These are phyloP conservation scores for Claviceps spartinae DNA, from an alignment of 2,329 filamentous ascomycete species.

Conservation along the genomic window DNA sequence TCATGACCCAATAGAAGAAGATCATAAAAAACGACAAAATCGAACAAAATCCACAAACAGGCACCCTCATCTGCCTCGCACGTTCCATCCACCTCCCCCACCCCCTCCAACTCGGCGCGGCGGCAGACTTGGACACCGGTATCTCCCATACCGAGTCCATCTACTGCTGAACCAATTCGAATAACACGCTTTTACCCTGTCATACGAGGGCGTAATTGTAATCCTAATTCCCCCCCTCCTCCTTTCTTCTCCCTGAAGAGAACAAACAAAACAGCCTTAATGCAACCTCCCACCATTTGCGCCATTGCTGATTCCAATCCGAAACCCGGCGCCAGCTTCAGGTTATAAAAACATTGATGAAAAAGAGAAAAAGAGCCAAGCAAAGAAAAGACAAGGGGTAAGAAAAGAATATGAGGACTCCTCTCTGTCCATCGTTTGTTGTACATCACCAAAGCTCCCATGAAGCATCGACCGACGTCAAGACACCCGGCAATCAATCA, in stretches of 20 bases:
- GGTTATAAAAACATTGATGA: conserved; percentile 12
- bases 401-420: background rate
- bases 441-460: background rate
- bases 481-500: background rate
- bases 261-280: conserved; percentile 6
- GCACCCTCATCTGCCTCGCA: background rate
- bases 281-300: conserved; percentile 9
- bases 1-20: background rate
- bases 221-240: background rate
- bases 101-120: no score
- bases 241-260: background rate
- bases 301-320: conserved; percentile 10
- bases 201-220: background rate
- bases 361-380: conserved; percentile 8
- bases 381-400: background rate
- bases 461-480: background rate
- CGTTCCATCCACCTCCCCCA: background rate
- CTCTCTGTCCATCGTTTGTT: conserved; percentile 12
- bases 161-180: background rate
- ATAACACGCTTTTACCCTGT: background rate
- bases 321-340: conserved; percentile 20
- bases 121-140: background rate
- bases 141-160: background rate
- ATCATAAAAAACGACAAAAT: background rate
- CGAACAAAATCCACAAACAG: background rate